Evolutionary conservation across 805 yeast species (phyloP).

Genomic region (Danielia oregonensis): DNA sequence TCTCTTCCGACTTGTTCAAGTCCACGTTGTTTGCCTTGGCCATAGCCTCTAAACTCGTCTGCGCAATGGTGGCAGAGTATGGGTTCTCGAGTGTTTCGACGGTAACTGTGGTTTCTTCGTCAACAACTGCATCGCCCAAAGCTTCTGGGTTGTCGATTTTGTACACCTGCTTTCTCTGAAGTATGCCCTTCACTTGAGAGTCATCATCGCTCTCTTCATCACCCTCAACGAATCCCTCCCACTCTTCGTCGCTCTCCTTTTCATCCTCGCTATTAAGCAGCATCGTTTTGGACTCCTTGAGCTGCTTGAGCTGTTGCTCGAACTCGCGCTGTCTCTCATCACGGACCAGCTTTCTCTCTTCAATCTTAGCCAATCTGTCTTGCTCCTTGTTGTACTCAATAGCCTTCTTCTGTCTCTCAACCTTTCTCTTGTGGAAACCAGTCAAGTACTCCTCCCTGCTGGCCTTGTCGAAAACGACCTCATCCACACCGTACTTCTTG

Average conservation of each 20-base stretch:
- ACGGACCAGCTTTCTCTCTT: slow-evolving; percentile 67
- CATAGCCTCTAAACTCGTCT: slow-evolving; percentile 33
- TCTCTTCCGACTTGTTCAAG: slow-evolving; percentile 60
- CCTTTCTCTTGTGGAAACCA: slow-evolving; percentile 92
- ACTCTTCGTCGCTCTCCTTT: slow-evolving; percentile 13
- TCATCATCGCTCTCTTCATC: slow-evolving; percentile 6
- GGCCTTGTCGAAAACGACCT: slow-evolving; percentile 78
- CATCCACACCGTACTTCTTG: slow-evolving; percentile 53
- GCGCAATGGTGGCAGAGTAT: slow-evolving; percentile 25
- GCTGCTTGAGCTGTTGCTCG: slow-evolving; percentile 57
- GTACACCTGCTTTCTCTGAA: slow-evolving; percentile 27
- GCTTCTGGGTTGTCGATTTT: slow-evolving; percentile 23
- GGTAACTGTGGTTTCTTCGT: slow-evolving; percentile 45
- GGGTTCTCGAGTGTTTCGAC: slow-evolving; percentile 58
- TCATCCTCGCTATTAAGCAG: slow-evolving; percentile 17
- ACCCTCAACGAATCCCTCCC: slow-evolving; percentile 6
- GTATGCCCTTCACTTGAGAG: slow-evolving; percentile 15
- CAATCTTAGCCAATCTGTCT: slow-evolving; percentile 66
- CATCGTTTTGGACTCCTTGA: slow-evolving; percentile 43
- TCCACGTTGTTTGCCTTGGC: slow-evolving; percentile 73
- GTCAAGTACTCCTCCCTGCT: slow-evolving; percentile 82
- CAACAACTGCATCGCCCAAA: slow-evolving; percentile 37
- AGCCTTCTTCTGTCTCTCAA: slow-evolving; percentile 85
- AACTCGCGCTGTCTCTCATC: slow-evolving; percentile 68
- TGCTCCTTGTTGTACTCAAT: slow-evolving; percentile 71